Evolutionary conservation across 73 alveolate genomes (phyloP).

Genomic region (Paramecium biaurelia): DNA sequence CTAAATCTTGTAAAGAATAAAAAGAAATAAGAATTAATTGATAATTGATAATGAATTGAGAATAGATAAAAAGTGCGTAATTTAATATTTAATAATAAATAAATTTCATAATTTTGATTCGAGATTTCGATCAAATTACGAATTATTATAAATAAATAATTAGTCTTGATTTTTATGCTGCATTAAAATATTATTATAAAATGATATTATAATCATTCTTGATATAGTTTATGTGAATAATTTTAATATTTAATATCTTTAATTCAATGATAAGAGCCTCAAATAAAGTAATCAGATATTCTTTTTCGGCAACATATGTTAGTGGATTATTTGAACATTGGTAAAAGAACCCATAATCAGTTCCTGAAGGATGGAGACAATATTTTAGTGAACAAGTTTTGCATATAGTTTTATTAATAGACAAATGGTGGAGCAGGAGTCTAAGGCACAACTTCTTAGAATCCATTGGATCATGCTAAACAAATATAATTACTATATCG

Average conservation of each 20-base stretch:
- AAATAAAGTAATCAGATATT: neutral
- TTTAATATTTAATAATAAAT: neutral
- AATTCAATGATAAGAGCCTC: conserved; percentile 14
- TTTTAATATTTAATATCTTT: neutral
- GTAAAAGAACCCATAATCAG: conserved; percentile 24
- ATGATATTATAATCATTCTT: neutral
- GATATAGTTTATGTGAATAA: neutral
- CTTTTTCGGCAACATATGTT: neutral
- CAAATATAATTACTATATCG: neutral
- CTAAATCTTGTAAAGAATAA: neutral
- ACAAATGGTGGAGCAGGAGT: neutral
- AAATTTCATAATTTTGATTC: neutral
- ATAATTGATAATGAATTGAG: neutral
- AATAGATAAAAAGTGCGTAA: neutral
- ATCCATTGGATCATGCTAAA: conserved; percentile 3
- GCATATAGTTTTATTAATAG: neutral
- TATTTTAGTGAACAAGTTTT: neutral
- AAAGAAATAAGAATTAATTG: neutral
- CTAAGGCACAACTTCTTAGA: neutral
- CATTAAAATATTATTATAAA: neutral
- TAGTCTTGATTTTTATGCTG: neutral
- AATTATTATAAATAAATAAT: neutral
- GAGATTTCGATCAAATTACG: neutral
- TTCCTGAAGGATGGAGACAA: conserved; percentile 24
- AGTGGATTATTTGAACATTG: neutral